Percentiles rank a stretch among this genome's conserved stretches.
Conservation (phyloP, 1,139 yeast species). For the Suhomyces kunorum region DNA sequence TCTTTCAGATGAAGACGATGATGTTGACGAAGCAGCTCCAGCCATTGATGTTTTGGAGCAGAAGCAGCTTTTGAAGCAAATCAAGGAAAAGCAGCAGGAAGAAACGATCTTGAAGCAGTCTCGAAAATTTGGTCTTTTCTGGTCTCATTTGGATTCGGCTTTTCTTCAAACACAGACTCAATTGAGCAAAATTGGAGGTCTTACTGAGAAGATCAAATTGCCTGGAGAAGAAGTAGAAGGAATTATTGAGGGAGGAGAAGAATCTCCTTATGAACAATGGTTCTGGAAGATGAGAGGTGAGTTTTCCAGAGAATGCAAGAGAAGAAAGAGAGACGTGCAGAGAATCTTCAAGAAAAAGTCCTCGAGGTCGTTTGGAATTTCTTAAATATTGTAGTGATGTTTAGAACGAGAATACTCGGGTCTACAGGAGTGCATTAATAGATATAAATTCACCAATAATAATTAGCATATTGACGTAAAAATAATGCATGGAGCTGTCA, state of each 20-base stretch:
- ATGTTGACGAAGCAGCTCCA: slow-evolving; percentile 30
- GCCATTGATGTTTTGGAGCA: slow-evolving; percentile 25
- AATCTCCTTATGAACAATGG: slow-evolving; percentile 67
- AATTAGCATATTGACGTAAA: too few relatives aligned
- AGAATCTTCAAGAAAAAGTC: slow-evolving; percentile 55
- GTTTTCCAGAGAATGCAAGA: slow-evolving; percentile 72
- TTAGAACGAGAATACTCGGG: too few relatives aligned
- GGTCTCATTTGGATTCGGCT: slow-evolving; percentile 82
- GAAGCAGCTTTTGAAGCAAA: slow-evolving; percentile 31
- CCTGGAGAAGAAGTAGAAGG: slow-evolving; percentile 39
- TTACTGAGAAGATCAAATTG: slow-evolving; percentile 27
- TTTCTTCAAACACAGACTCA: slow-evolving; percentile 84
- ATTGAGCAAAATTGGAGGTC: slow-evolving; percentile 55
- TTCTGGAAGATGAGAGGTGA: slow-evolving; percentile 86
- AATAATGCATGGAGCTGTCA: too few relatives aligned
- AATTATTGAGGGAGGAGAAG: slow-evolving; percentile 34
- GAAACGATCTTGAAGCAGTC: slow-evolving; percentile 17
- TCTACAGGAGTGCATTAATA: too few relatives aligned
- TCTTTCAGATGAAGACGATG: slow-evolving; percentile 39
- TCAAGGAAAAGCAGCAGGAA: slow-evolving; percentile 34
- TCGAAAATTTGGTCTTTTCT: slow-evolving; percentile 60
- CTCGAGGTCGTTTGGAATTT: slow-evolving; percentile 5
- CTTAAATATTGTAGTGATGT: background rate
- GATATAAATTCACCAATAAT: too few relatives aligned
- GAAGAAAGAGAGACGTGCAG: slow-evolving; percentile 71